These are phyloP conservation scores for Sporisorium graminicola DNA, from an alignment of 1,284 basidiomycete genomes.

Conservation along the genomic window DNA sequence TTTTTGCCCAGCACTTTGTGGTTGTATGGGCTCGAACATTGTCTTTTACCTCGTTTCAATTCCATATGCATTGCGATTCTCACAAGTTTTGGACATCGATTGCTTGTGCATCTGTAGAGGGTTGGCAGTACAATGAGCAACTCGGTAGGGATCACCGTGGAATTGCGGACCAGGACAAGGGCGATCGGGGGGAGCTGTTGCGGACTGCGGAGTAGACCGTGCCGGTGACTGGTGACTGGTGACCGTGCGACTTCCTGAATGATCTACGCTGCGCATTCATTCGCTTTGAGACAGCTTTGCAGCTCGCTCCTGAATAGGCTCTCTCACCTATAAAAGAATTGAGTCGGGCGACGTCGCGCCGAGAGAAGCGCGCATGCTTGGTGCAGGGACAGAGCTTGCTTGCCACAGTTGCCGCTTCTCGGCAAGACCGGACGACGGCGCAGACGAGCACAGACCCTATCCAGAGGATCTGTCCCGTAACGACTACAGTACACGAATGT, in stretches of 20 bases:
- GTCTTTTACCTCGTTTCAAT: neutral
- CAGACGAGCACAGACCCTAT: too few species aligned
- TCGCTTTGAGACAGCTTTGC: too few species aligned
- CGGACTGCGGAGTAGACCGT: neutral
- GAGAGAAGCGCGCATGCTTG: neutral
- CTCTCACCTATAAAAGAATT: too few species aligned
- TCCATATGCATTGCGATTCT: neutral
- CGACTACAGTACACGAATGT: too few species aligned
- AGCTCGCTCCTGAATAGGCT: conserved; percentile 1
- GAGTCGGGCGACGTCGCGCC: conserved; percentile 35
- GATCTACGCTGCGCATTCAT: neutral
- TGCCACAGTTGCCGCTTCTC: neutral
- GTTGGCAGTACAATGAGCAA: neutral
- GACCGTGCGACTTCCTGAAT: neutral
- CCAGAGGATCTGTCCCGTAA: too few species aligned
- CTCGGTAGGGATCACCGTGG: neutral
- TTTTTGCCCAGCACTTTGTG: neutral
- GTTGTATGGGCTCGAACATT: neutral
- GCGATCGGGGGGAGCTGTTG: neutral
- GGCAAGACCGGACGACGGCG: neutral
- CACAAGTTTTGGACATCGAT: neutral
- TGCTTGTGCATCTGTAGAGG: neutral
- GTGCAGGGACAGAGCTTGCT: conserved; percentile 1
- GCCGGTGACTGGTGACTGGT: conserved; percentile 1
- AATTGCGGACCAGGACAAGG: neutral